Conservation (phyloP, 192 early-diverging fungal species). For the Coemansia sp. region DNA sequence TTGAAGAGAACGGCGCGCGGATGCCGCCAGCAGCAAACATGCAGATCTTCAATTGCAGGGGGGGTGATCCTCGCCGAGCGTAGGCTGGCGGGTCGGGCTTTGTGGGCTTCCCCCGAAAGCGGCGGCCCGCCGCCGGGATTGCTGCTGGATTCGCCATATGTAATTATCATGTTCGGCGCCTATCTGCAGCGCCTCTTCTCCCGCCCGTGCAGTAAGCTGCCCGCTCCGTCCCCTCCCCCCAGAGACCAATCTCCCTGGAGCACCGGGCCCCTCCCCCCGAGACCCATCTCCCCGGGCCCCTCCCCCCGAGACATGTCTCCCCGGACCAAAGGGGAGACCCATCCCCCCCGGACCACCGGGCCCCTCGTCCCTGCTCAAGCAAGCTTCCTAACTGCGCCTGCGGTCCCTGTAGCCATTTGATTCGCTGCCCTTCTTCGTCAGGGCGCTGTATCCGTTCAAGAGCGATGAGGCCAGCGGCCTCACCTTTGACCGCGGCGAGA, state of each 20-base stretch:
- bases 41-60: conserved; percentile 42
- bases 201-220: too few relatives aligned
- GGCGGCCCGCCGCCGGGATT: conserved; percentile 1
- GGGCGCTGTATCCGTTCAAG: conserved; percentile 85
- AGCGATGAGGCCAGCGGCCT: conserved; percentile 72
- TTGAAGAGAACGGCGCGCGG: too few relatives aligned
- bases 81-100: conserved; percentile 6
- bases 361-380: neutral
- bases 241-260: too few relatives aligned
- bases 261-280: too few relatives aligned
- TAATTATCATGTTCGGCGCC: conserved; percentile 9
- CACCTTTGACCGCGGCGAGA: conserved; percentile 75
- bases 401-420: conserved; percentile 26
- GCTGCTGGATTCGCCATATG: conserved; percentile 20
- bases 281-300: too few relatives aligned
- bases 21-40: conserved; percentile 10
- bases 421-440: conserved; percentile 47
- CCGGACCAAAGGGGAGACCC: too few relatives aligned
- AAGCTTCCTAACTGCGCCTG: neutral
- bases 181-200: too few relatives aligned
- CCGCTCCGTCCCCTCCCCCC: too few relatives aligned
- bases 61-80: conserved; percentile 8
- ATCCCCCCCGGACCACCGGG: too few relatives aligned
- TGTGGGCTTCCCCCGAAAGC: neutral
- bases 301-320: too few relatives aligned